Base-by-base conservation (phyloP, 140 eudicot genomes). In the Flaveria floridana region DNA sequence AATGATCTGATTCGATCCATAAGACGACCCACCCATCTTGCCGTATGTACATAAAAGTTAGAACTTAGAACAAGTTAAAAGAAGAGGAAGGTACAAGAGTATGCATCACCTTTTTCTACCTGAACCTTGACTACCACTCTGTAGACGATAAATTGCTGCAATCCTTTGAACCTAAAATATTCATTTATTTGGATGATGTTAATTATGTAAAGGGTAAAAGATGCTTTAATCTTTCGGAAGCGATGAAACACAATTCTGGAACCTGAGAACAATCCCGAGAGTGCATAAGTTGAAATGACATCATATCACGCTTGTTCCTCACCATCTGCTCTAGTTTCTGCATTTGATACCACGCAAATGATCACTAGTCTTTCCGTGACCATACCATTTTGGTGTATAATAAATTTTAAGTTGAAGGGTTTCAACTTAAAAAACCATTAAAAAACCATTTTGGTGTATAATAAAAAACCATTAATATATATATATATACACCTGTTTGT, bases 231-330 rank as follows among this genome's bases (percentile, higher is more conserved):
- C 46, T 26, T 73, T 48, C 55, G 11, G 11, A 20, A 64, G 57
- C 0, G 7, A 65, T 18, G 13, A 55, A 20, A 80, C 1, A 12
- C 25, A 7, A 55, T 18, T 46, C 52, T 55, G 26, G 42, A 80
- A 93, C 98, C 98, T 93, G 96, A 56, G 96, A 72, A 85, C 97
- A 93, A 73, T 90, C 99, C 23, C 89, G 88, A 4, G 91, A 65
- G 68, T 88, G 96, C 90, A 77, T 90, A 73, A 87, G 89, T 26
- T 78, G 93, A 77, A 94, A 90, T 0, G 99, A 86, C 34, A 80
- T 77, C 8, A 90, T 84, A 75, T 88, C 96, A 68, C 19, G 68
- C 65, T 80, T 82, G 79, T 84, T 82, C 77, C 78, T 67, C 85
- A 94, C 99, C 89, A 94, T 78, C 78, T 85, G 85, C 84, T 84